Evolutionary conservation across 495 filamentous ascomycete genomes (phyloP).

Genomic region (Tuber brumale): DNA sequence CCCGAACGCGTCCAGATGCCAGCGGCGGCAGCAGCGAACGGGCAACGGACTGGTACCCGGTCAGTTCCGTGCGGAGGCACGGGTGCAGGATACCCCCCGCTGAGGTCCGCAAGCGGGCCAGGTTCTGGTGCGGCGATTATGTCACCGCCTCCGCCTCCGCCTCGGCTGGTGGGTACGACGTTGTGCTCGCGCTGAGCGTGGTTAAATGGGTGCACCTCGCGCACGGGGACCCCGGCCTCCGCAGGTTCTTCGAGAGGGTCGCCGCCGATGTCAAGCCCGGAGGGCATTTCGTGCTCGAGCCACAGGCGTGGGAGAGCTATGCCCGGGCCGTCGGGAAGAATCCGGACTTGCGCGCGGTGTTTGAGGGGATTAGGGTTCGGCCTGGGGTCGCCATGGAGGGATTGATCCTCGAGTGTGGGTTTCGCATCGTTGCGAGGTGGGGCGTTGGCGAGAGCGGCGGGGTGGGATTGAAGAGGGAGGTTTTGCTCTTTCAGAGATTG

Average conservation of each 20-base stretch:
- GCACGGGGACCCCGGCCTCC: constrained; percentile 40
- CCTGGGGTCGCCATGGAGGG: constrained; percentile 30
- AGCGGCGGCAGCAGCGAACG: neutral
- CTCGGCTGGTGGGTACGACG: constrained; percentile 37
- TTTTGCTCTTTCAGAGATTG: constrained; percentile 13
- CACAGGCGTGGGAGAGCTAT: constrained; percentile 45
- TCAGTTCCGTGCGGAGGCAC: constrained; percentile 42
- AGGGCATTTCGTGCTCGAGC: constrained; percentile 44
- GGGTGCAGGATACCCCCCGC: constrained; percentile 36
- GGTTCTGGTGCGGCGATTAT: constrained; percentile 41
- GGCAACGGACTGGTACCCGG: constrained; percentile 43
- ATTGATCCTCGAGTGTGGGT: constrained; percentile 6
- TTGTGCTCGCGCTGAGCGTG: constrained; percentile 45
- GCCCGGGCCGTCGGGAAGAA: constrained; percentile 42
- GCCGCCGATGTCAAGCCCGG: constrained; percentile 30
- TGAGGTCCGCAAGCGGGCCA: constrained; percentile 35
- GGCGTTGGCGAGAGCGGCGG: neutral
- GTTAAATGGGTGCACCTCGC: constrained; percentile 46
- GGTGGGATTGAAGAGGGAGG: constrained; percentile 1
- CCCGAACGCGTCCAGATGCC: constrained; percentile 35
- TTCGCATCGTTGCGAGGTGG: constrained; percentile 11
- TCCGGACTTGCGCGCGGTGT: constrained; percentile 18
- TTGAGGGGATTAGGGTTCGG: constrained; percentile 22
- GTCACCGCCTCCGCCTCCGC: constrained; percentile 19
- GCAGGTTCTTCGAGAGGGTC: constrained; percentile 41